These are phyloP conservation scores for Globisporangium cystogenes DNA, from an alignment of 352 stramenopile genomes.

Conservation along the genomic window DNA sequence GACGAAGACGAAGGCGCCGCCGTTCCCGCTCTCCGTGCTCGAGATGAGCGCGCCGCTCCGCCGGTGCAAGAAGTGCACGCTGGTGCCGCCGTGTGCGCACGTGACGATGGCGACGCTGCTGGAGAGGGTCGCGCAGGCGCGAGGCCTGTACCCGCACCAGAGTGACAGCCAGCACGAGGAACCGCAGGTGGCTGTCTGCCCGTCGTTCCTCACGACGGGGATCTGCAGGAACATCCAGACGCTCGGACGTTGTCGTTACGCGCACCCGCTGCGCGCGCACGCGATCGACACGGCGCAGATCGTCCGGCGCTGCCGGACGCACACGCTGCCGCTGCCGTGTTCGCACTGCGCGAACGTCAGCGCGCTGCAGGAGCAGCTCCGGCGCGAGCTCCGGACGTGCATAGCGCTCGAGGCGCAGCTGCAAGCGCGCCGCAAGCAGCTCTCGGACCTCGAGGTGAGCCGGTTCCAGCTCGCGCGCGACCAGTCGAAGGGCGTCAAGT, in stretches of 20 bases:
- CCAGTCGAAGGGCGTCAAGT: conserved; percentile 39
- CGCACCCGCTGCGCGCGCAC: conserved; percentile 45
- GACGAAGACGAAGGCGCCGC: conserved; percentile 5
- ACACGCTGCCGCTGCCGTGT: conserved; percentile 40
- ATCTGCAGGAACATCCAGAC: conserved; percentile 58
- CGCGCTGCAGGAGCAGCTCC: conserved; percentile 17
- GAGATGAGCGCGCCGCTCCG: conserved; percentile 51
- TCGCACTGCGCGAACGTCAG: conserved; percentile 46
- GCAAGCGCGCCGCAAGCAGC: conserved; percentile 18
- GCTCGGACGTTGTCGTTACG: conserved; percentile 55
- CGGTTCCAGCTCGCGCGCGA: conserved; percentile 41
- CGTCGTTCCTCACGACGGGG: conserved; percentile 38
- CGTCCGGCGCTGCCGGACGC: conserved; percentile 23
- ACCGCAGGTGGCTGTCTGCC: conserved; percentile 20
- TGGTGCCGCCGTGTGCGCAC: conserved; percentile 57
- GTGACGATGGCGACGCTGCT: conserved; percentile 39
- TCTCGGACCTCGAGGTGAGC: conserved; percentile 42
- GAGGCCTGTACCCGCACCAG: conserved; percentile 35
- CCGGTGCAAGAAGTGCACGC: conserved; percentile 57
- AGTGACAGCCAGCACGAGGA: conserved; percentile 5
- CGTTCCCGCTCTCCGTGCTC: conserved; percentile 54
- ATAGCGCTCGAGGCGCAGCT: conserved; percentile 31
- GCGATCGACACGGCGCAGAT: conserved; percentile 44
- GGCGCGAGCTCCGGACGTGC: conserved; percentile 14
- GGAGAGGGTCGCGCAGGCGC: conserved; percentile 33